Percentiles rank a stretch among this genome's conserved stretches.
These are phyloP conservation scores for Brettanomyces anomalus DNA, from an alignment of 805 yeast species.

Conservation along the genomic window DNA sequence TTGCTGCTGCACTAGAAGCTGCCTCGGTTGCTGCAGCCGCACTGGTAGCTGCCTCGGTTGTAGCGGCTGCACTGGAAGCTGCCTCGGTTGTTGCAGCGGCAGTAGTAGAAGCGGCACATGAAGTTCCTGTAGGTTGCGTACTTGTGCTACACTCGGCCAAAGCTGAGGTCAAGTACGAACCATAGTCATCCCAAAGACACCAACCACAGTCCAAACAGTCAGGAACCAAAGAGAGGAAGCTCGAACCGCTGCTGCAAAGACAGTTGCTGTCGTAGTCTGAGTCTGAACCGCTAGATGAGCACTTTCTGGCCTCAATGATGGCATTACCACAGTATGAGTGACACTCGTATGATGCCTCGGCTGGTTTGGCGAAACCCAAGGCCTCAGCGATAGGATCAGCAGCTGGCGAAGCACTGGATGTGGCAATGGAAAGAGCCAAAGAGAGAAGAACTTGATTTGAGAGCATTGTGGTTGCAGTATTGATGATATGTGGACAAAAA, in stretches of 20 bases:
- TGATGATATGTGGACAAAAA: no score
- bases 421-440: background rate
- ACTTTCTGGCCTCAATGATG: slow-evolving; percentile 23
- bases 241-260: slow-evolving; percentile 23
- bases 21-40: slow-evolving; percentile 5
- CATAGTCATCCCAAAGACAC: slow-evolving; percentile 31
- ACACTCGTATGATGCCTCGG: slow-evolving; percentile 24
- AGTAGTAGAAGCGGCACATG: slow-evolving; percentile 13
- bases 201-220: slow-evolving; percentile 32
- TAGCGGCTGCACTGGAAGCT: slow-evolving; percentile 1
- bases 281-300: slow-evolving; percentile 15
- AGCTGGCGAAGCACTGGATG: slow-evolving; percentile 17
- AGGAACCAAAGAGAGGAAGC: slow-evolving; percentile 21
- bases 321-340: slow-evolving; percentile 28
- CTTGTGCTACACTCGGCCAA: slow-evolving; percentile 23
- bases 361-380: slow-evolving; percentile 20
- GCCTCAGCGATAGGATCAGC: slow-evolving; percentile 18
- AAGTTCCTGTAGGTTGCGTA: slow-evolving; percentile 31
- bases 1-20: slow-evolving; percentile 15
- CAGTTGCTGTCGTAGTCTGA: slow-evolving; percentile 25
- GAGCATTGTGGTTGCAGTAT: background rate
- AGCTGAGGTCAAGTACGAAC: slow-evolving; percentile 22
- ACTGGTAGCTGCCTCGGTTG: slow-evolving; percentile 7
- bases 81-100: background rate
- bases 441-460: background rate